phyloP scores from a whole-genome alignment of 768 basidiomycete genomes.

The Termitomyces eurrhizus region DNA sequence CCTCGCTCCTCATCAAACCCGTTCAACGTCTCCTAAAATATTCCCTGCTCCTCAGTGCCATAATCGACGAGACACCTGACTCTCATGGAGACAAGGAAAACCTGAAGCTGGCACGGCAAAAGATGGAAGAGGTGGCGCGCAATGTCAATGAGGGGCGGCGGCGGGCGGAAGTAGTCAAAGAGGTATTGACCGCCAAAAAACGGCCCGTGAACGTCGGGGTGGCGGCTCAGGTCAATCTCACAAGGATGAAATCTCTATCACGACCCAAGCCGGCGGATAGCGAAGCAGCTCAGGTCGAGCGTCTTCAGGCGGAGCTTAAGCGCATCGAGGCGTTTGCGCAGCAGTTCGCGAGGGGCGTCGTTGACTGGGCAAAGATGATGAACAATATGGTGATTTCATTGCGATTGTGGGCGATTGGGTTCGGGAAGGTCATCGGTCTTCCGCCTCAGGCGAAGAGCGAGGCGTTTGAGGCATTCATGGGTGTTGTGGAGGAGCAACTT shows the following conservation, averaged over 20 bases:
- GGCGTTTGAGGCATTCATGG: constrained; percentile 69
- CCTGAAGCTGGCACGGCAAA: constrained; percentile 46
- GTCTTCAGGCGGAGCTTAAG: constrained; percentile 54
- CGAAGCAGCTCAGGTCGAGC: constrained; percentile 51
- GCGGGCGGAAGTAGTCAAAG: constrained; percentile 74
- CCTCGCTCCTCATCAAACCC: constrained; percentile 94
- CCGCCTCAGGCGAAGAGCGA: constrained; percentile 44
- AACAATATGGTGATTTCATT: constrained; percentile 46
- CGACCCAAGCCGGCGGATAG: constrained; percentile 11
- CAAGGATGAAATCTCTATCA: constrained; percentile 54
- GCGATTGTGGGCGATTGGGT: constrained; percentile 58
- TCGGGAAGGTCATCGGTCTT: constrained; percentile 66
- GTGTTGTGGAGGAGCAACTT: constrained; percentile 51
- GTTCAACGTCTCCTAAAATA: constrained; percentile 97
- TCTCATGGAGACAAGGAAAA: constrained; percentile 62
- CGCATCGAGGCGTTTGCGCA: constrained; percentile 54
- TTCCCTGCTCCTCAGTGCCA: constrained; percentile 74
- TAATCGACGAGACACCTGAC: constrained; percentile 72
- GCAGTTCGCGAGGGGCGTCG: constrained; percentile 55
- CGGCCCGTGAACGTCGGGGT: constrained; percentile 42
- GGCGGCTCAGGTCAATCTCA: constrained; percentile 51
- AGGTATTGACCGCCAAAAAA: constrained; percentile 52
- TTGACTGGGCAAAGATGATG: constrained; percentile 59
- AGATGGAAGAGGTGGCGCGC: constrained; percentile 69
- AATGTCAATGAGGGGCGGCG: constrained; percentile 78